phyloP scores from a whole-genome alignment of 257 asterid genomes.

The Solanum piurae region DNA sequence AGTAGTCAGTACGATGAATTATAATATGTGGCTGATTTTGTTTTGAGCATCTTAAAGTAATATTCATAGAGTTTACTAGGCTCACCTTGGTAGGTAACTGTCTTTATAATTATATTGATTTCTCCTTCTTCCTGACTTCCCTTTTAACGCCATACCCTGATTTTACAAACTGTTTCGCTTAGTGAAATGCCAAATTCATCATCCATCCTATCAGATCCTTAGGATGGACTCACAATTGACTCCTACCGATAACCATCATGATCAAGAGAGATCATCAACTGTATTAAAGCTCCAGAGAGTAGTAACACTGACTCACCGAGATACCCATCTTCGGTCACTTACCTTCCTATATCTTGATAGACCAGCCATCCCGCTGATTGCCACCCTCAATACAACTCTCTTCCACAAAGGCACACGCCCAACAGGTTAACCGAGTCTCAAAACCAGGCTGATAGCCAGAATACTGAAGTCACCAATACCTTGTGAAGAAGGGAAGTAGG shows the following conservation, averaged over 20 bases:
- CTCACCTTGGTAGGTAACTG: neutral
- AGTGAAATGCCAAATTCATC: neutral
- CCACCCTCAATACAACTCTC: neutral
- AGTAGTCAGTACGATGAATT: neutral
- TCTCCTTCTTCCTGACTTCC: neutral
- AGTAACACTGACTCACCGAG: neutral
- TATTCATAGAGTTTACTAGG: neutral
- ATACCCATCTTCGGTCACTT: neutral
- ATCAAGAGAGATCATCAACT: neutral
- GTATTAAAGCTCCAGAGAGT: neutral
- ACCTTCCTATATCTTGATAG: neutral
- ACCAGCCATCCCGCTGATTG: neutral
- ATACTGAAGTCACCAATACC: neutral
- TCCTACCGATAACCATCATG: neutral
- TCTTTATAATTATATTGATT: neutral
- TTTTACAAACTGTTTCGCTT: neutral
- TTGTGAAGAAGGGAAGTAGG: neutral
- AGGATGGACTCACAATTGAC: neutral
- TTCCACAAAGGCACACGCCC: neutral
- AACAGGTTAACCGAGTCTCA: neutral
- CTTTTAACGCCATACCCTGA: neutral
- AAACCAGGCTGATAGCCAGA: neutral
- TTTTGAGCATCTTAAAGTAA: neutral
- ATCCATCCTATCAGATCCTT: neutral
- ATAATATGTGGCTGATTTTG: neutral